Conservation (phyloP, 2,329 filamentous ascomycete genomes). For the Lachnellula occidentalis region DNA sequence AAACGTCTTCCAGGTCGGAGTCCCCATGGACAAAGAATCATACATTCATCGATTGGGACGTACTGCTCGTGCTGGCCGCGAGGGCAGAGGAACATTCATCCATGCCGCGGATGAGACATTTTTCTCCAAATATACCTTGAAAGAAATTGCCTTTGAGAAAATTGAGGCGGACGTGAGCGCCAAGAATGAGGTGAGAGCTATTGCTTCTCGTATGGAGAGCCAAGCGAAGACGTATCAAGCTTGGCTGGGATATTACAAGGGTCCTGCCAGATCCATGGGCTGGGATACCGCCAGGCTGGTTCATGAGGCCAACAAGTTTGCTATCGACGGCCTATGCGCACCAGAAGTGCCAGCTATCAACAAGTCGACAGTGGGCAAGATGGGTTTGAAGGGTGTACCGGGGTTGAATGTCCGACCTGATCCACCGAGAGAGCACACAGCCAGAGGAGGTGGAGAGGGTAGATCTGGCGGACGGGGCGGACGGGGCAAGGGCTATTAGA, state of each 20-base stretch:
- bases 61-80: slow-evolving; percentile 68
- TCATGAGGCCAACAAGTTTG: slow-evolving; percentile 45
- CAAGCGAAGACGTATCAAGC: slow-evolving; percentile 49
- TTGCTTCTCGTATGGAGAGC: slow-evolving; percentile 40
- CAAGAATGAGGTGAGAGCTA: slow-evolving; percentile 32
- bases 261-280: slow-evolving; percentile 38
- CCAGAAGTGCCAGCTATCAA: slow-evolving; percentile 43
- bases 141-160: slow-evolving; percentile 48
- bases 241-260: slow-evolving; percentile 52
- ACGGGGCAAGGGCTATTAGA: too few species aligned
- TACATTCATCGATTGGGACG: slow-evolving; percentile 76
- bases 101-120: slow-evolving; percentile 50
- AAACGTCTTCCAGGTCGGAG: slow-evolving; percentile 70
- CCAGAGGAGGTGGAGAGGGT: slow-evolving; percentile 11
- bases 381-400: slow-evolving; percentile 48
- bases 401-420: slow-evolving; percentile 45
- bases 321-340: slow-evolving; percentile 41
- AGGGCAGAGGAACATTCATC: slow-evolving; percentile 66
- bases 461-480: not conserved
- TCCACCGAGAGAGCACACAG: slow-evolving; percentile 28
- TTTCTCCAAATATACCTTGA: slow-evolving; percentile 46
- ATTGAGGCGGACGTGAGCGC: slow-evolving; percentile 42
- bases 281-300: slow-evolving; percentile 39
- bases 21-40: slow-evolving; percentile 59
- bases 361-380: slow-evolving; percentile 48